Base-by-base conservation (phyloP, 257 asterid genomes). In the Primulina eburnea region DNA sequence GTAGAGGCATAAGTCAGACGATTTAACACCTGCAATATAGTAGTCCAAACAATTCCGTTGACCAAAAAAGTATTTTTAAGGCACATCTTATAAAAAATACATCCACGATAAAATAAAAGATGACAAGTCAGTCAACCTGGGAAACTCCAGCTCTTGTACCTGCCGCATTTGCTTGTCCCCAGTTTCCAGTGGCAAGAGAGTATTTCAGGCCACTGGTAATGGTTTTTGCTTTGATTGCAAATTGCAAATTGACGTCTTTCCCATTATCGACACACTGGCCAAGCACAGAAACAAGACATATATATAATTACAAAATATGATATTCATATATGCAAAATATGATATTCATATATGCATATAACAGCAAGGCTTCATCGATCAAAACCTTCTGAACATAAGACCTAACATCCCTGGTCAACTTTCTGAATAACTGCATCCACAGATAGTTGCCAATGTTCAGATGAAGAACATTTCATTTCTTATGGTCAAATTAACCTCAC, bases 131-230 rank as follows among this genome's bases (percentile, higher is more conserved):
- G 61, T 72, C 71, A 75, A 93, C 97, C 96, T 93, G 99, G 70
- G 99, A 93, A 81, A 93, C 99, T 71, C 99, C 99, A 73, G 97
- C 97, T 78, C 97, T 87, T 28, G 97, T 90, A 62, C 99, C 97
- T 5, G 99, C 99, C 24, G 97, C 99, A 79, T 93, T 93, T 60
- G 98, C 98, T 87, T 93, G 98, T 72, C 98, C 98, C 98, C 98
- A 93, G 77, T 93, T 93, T 37, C 99, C 99, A 71, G 97, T 93
- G 56, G 99, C 93, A 50, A 93, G 99, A 6, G 99, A 90, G 74
- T 93, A 93, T 74, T 89, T 93, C 35, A 93, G 95, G 38, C 99
- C 99, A 86, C 99, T 90, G 62, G 99, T 93, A 67, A 93, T 89
- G 43, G 96, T 93, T 82, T 90, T 93, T 59, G 99, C 99, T 86